Evolutionary conservation across 768 basidiomycete genomes (phyloP), one percentile per base, ranked within the genome.

Genomic region (Calocybe cyanea): DNA sequence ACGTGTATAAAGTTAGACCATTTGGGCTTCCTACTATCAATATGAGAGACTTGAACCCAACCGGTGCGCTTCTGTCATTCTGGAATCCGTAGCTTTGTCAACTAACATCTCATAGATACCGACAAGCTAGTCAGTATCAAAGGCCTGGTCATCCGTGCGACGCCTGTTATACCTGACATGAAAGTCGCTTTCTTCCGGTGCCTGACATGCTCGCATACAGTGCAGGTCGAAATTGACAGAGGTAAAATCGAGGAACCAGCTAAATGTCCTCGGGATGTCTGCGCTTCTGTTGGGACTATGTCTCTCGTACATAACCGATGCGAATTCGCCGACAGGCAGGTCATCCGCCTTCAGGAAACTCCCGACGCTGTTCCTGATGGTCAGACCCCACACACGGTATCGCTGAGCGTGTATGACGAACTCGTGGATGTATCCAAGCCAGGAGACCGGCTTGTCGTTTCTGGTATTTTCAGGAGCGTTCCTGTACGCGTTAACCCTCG

Each of bases 151-250:
- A 98, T 99, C 50, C 87, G 96, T 18, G 90, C 94, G 0, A 97
- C 96, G 0, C 92, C 95, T 9, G 88, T 99, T 57, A 97, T 98
- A 48, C 96, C 96, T 3, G 96, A 99, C 66, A 98, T 99, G 96
- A 94, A 95, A 68, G 82, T 83, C 53, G 96, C 95, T 17, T 98
- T 99, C 73, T 99, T 99, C 80, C 88, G 94, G 44, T 99, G 96
- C 67, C 73, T 91, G 20, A 87, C 86, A 30, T 99, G 96, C 63
- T 87, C 87, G 32, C 96, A 98, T 65, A 97, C 96, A n/a, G 83
- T 92, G 7, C 92, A 92, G 61, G 89, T 92, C 51, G 93, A 96
- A 60, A 96, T 98, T 40, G 94, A 97, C 64, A 85, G 94, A n/a
- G 96, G 95, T 34, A 90, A 92, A 65, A 98, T 99, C 55, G 83